Evolutionary conservation across 495 filamentous ascomycete species (phyloP), one percentile per base, ranked within the genome.

Genomic region (Lophiostoma macrostomum): DNA sequence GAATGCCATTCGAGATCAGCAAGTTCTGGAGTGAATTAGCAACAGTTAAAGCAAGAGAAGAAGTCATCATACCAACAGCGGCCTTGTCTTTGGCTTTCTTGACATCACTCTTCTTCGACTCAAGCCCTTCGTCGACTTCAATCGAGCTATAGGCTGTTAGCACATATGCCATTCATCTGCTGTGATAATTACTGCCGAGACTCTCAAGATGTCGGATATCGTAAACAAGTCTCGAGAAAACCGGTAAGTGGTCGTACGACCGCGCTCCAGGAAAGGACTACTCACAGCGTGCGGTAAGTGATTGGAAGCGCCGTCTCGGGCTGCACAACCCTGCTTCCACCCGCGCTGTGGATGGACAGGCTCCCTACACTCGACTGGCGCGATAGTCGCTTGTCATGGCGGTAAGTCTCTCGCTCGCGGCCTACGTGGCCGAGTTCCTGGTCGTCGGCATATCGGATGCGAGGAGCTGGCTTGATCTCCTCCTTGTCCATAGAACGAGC

Each of bases 1-100:
- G 64, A 78, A 62, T 85, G 81, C 76, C 79, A 83, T 35, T 81
- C 77, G 18, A 71, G 66, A 30, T 58, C 61, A 22, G 48, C 55
- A 36, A 72, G 61, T 41, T 72, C 69, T 66, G 50, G 5, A 22
- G n/a, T n/a, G n/a, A n/a, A n/a, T n/a, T n/a, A 35, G 20, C 13
- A 18, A 19, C 6, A n/a, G 46, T 37, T 34, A 24, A 3, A 34
- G n/a, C 22, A 19, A 8, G 28, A n/a, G 2, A 43, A 11, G 19
- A 12, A 28, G 3, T 22, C 4, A 14, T 44, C 54, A 29, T 37
- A 60, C 49, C 45, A 39, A 60, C 38, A 25, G 34, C 24, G 22
- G 36, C 50, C 28, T 50, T 50, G 3, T 55, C 40, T 28, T 52
- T 61, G 5, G 36, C 40, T 8, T 28, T 44, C 41, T 56, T 61